phyloP scores from a whole-genome alignment of 345 rosid species.

The Lepidium aucheri region DNA sequence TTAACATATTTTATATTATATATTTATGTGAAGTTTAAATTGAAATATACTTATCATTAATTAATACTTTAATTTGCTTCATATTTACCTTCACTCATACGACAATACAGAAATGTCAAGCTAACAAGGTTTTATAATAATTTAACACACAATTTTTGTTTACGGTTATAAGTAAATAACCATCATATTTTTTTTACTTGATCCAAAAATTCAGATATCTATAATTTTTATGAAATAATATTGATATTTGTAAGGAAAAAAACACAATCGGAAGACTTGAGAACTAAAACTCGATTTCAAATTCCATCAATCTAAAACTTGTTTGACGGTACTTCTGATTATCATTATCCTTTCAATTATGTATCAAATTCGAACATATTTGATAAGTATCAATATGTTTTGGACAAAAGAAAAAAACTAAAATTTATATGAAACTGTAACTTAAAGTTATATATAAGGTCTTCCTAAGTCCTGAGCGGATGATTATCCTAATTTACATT shows the following conservation, averaged over 20 bases:
- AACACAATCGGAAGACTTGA: no score
- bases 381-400: no score
- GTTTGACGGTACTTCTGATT: no score
- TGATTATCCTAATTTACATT: background rate
- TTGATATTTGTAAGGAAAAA: no score
- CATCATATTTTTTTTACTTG: no score
- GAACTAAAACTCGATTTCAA: no score
- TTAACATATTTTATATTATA: background rate
- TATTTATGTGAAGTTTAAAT: background rate
- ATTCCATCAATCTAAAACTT: no score
- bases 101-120: background rate
- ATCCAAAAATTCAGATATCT: no score
- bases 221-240: no score
- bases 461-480: background rate
- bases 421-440: background rate
- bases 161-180: background rate
- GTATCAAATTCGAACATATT: no score
- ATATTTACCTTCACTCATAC: background rate
- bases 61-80: background rate
- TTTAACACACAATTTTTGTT: background rate
- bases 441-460: background rate
- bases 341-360: no score
- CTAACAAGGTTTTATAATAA: background rate
- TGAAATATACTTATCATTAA: background rate
- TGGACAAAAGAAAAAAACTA: no score